Evolutionary conservation across 108 stramenopile genomes (phyloP), one percentile per base, ranked within the genome.

Genomic region (Asterionellopsis glacialis): DNA sequence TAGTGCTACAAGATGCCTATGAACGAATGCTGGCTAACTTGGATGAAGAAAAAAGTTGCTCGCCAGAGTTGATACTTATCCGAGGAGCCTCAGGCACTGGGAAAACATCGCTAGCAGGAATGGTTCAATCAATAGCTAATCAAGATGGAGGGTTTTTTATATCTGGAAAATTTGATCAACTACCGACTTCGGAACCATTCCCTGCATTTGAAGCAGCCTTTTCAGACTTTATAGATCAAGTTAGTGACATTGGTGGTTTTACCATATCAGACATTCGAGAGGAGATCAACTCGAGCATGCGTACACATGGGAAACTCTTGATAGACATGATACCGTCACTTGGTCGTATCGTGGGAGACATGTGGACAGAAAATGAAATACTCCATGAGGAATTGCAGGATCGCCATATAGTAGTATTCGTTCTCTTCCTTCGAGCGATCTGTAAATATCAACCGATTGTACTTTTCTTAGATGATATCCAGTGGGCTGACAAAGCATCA

Each of bases 381-480:
- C 19, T 48, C 47, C 16, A 21, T 21, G 19, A 48, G 47, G 19
- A 16, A 16, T 5, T 19, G 5, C 16, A 16, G 19, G 9, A 66
- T 43, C 65, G 65, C 26, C 45, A 57, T 47, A 41, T 52, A 7
- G 65, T 70, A 54, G 54, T 67, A 0, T 61, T 76, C 18, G 44
- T 47, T 25, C 40, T 55, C 18, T 57, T 78, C 15, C 14, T 78
- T n/a, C 47, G 68, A n/a, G 67, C 67, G 2, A 69, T 77, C 18
- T 57, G 61, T 22, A 39, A 55, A 21, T 28, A 63, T 18, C 38
- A 49, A 24, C 77, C 77, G 9, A 21, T 78, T 10, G 72, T 78
- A 11, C 45, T 78, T 22, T 15, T 78, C 22, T 45, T 78, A 41
- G 71, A 78, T 28, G 69, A 78, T 47, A 50, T 78, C 15, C 77